Percentiles rank a stretch among this genome's conserved stretches.
Conservation (phyloP, 164 flowering plant species). For the Pachysandra terminalis region DNA sequence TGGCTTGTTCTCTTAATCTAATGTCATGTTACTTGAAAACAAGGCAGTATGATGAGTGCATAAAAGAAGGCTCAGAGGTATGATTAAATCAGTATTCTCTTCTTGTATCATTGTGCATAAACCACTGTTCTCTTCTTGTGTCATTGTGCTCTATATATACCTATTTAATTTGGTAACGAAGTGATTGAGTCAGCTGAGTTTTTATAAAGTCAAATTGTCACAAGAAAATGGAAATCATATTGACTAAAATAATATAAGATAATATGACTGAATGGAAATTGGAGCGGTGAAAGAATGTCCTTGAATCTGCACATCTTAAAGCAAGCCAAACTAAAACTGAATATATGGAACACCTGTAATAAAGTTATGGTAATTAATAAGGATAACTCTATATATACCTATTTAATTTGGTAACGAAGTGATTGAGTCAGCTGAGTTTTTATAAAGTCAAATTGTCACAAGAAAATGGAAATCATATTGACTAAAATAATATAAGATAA, state of each 20-base stretch:
- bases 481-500: too few relatives aligned
- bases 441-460: too few relatives aligned
- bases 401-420: background rate
- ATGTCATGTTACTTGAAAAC: conserved; percentile 97
- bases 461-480: background rate
- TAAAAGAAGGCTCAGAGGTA: conserved; percentile 93
- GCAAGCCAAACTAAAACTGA: too few relatives aligned
- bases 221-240: background rate
- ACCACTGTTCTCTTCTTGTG: background rate
- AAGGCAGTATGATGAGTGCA: conserved; percentile 73
- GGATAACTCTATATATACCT: too few relatives aligned
- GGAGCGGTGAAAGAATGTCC: too few relatives aligned
- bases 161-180: background rate
- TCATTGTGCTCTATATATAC: background rate
- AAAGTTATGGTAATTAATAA: too few relatives aligned
- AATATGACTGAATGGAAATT: too few relatives aligned
- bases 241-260: too few relatives aligned
- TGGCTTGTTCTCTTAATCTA: conserved; percentile 87
- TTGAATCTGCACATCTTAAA: too few relatives aligned
- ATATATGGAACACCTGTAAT: too few relatives aligned
- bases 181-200: background rate
- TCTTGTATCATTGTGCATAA: background rate
- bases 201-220: background rate
- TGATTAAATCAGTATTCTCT: conserved; percentile 2
- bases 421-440: background rate